Percentiles rank a stretch among this genome's conserved stretches.
These are phyloP conservation scores for Wickerhamomyces canadensis DNA, from an alignment of 805 yeast species.

Conservation along the genomic window DNA sequence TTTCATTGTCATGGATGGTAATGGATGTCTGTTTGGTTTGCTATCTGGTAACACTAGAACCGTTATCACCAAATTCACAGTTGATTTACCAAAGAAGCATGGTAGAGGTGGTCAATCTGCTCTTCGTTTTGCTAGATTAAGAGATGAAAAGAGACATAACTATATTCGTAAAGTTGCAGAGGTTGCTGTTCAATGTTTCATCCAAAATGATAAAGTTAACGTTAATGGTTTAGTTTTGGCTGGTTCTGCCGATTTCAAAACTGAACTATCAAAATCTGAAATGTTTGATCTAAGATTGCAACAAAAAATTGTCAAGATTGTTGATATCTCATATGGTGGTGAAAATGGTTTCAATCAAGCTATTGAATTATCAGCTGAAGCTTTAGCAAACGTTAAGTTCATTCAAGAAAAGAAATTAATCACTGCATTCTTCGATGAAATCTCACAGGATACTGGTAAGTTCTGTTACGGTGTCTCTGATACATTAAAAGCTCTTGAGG, in stretches of 20 bases:
- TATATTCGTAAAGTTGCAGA: constrained; percentile 98
- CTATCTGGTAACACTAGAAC: constrained; percentile 97
- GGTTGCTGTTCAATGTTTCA: constrained; percentile 95
- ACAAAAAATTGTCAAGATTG: constrained; percentile 83
- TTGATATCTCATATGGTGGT: constrained; percentile 98
- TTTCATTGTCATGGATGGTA: constrained; percentile 99
- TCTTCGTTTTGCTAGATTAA: constrained; percentile 94
- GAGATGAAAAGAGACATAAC: constrained; percentile 99
- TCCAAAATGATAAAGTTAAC: constrained; percentile 89
- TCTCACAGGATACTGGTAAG: constrained; percentile 94
- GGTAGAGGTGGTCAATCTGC: constrained; percentile 99
- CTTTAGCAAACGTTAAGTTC: constrained; percentile 93
- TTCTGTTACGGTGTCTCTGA: constrained; percentile 98
- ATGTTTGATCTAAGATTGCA: constrained; percentile 87
- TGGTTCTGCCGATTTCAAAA: constrained; percentile 99
- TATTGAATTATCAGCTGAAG: constrained; percentile 94
- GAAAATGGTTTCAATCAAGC: constrained; percentile 99
- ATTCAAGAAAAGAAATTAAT: constrained; percentile 97
- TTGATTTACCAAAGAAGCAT: constrained; percentile 98
- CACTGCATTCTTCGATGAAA: constrained; percentile 90
- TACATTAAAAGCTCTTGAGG: constrained; percentile 91
- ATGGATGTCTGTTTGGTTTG: constrained; percentile 93
- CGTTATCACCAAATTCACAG: constrained; percentile 91
- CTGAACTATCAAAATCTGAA: constrained; percentile 87
- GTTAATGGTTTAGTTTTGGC: constrained; percentile 94